A percentile compares a stretch with the other conserved stretches of the same genome.
Evolutionary conservation across 2,329 filamentous ascomycete species (phyloP).

Genomic region (Scortechinia acanthostroma): DNA sequence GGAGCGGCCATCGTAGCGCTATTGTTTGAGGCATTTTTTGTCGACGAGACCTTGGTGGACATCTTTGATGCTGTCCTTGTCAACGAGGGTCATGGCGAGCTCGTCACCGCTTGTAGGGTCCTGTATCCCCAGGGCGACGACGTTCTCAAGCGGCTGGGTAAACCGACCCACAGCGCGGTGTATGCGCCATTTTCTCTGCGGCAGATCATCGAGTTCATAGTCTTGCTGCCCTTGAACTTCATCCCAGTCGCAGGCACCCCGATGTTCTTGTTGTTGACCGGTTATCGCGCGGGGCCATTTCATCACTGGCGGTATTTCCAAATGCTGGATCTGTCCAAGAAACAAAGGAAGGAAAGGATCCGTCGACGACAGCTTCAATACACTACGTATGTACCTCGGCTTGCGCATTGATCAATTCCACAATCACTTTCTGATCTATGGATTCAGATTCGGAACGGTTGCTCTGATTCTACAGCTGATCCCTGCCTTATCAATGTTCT

Average conservation of each 20-base stretch:
- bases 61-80: constrained; percentile 80
- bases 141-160: constrained; percentile 74
- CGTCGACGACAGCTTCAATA: constrained; percentile 71
- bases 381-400: constrained; percentile 19
- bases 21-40: constrained; percentile 75
- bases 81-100: constrained; percentile 61
- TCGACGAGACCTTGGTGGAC: constrained; percentile 72
- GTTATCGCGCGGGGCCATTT: constrained; percentile 78
- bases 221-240: constrained; percentile 77
- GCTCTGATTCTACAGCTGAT: constrained; percentile 81
- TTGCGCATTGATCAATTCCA: too few species aligned
- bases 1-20: constrained; percentile 62
- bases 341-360: constrained; percentile 67
- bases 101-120: constrained; percentile 61
- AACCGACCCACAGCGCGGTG: constrained; percentile 67
- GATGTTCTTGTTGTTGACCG: constrained; percentile 81
- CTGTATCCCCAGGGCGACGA: constrained; percentile 62
- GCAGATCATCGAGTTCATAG: constrained; percentile 80
- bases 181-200: constrained; percentile 85
- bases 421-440: not conserved
- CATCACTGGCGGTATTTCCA: constrained; percentile 89
- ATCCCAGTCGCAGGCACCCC: constrained; percentile 77
- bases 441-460: constrained; percentile 75
- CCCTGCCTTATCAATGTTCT: constrained; percentile 86
- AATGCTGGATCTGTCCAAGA: constrained; percentile 66